Conservation (phyloP, 2,329 filamentous ascomycete genomes). For the Sarocladium brachiariae region DNA sequence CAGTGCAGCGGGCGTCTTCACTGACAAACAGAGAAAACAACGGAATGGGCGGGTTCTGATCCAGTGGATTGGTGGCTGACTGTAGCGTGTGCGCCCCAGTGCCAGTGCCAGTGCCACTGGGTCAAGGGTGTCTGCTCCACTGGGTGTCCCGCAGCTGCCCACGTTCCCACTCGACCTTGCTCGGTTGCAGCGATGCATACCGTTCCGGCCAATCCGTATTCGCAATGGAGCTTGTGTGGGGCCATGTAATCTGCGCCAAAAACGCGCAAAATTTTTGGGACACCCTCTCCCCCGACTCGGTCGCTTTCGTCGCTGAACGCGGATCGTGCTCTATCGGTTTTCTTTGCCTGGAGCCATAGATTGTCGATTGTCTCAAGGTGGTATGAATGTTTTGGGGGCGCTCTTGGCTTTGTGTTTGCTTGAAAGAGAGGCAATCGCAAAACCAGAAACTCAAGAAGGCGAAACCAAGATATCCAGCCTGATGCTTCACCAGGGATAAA, state of each 20-base stretch:
- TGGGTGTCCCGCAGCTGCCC: not conserved
- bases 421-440: too few species aligned
- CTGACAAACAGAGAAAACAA: too few species aligned
- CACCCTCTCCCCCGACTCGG: constrained; percentile 9
- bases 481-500: too few species aligned
- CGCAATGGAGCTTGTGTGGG: constrained; percentile 25
- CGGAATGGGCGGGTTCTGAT: not conserved
- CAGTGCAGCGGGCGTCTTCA: not conserved
- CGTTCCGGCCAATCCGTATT: constrained; percentile 2
- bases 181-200: constrained; percentile 3
- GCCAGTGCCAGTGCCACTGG: not conserved
- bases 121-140: not conserved
- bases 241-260: constrained; percentile 25
- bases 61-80: constrained; percentile 1
- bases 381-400: too few species aligned
- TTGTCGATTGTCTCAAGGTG: too few species aligned
- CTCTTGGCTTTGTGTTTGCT: not conserved
- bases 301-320: constrained; percentile 8
- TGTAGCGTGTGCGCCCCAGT: not conserved
- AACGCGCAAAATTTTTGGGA: constrained; percentile 18
- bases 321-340: not conserved
- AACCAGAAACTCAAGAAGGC: not conserved
- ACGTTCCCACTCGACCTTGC: constrained; percentile 5
- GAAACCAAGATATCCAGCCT: too few species aligned
- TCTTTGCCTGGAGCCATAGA: too few species aligned